Evolutionary conservation across 73 alveolate genomes (phyloP).

Genomic region (Symbiodinium natans): DNA sequence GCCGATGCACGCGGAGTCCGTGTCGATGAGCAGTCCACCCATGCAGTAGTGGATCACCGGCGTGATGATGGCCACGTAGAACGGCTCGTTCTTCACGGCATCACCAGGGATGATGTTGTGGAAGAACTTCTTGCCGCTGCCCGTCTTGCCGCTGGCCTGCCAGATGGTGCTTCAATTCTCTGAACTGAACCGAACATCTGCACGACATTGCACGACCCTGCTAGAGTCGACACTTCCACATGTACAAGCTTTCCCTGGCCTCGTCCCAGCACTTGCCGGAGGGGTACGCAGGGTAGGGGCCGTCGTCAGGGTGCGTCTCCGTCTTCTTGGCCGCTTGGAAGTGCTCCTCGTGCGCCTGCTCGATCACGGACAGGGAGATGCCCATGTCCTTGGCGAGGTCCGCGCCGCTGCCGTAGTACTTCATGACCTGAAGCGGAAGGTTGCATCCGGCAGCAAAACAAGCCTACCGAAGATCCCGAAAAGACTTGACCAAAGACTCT

Average conservation of each 20-base stretch:
- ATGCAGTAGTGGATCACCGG: constrained; percentile 96
- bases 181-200: too few species aligned
- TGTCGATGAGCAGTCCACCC: constrained; percentile 96
- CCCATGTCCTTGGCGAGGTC: constrained; percentile 89
- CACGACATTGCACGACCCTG: too few species aligned
- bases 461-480: too few species aligned
- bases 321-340: constrained; percentile 84
- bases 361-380: constrained; percentile 11
- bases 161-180: too few species aligned
- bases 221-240: too few species aligned
- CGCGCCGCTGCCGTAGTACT: constrained; percentile 48
- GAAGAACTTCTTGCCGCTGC: constrained; percentile 44
- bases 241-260: too few species aligned
- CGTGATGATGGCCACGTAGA: constrained; percentile 22
- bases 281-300: constrained; percentile 80
- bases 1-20: constrained; percentile 94
- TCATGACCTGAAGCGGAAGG: constrained; percentile 22
- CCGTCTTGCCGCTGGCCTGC: constrained; percentile 41
- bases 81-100: constrained; percentile 44
- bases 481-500: too few species aligned
- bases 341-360: constrained; percentile 67
- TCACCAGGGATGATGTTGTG: constrained; percentile 44
- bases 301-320: constrained; percentile 73
- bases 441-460: too few species aligned
- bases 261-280: constrained; percentile 74